Evolutionary conservation across 148 eudicot genomes (phyloP), one percentile per base, ranked within the genome.

Genomic region (Talinum fruticosum): DNA sequence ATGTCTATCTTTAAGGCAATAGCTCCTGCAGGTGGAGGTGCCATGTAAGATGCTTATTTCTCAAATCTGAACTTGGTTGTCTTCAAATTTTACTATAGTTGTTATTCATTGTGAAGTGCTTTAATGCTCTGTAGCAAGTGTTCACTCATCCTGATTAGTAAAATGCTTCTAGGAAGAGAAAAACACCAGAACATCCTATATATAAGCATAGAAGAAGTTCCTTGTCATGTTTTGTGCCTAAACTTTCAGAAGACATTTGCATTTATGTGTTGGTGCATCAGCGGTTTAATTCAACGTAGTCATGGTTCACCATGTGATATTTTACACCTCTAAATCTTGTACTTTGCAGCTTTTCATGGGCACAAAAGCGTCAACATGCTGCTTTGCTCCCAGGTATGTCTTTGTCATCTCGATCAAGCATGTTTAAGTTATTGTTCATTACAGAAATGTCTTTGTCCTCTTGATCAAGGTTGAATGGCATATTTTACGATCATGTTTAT

Each of bases 21-120:
- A 54, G 98, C 93, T 67, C 98, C 98, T 23, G 90, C 93, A 28
- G 85, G 83, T 49, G 98, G 87, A 69, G 98, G 98, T 79, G 88
- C 88, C 75, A 36, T 91, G 98, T 93, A 84, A 79, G 96, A 87
- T 8, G 8, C 75, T 57, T 34, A 26, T 35, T 66, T 38, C 10
- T 5, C 45, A n/a, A n/a, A n/a, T n/a, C 47, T 41, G 47, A 10
- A 41, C 1, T 1, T 10, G 47, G 47, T 1, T 41, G 47, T 3
- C 47, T 41, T 12, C 47, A 41, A 8, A 0, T 10, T 41, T 41
- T 41, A 41, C 13, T 41, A 41, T n/a, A n/a, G n/a, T 10, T 41
- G 45, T 49, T 49, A 10, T 51, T 16, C 57, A 51, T 23, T 3
- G 5, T 18, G 5, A 51, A 18, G 35, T 35, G 26, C 57, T 14